Conservation (phyloP, 1,284 basidiomycete species). For the Boletellus sp. region DNA sequence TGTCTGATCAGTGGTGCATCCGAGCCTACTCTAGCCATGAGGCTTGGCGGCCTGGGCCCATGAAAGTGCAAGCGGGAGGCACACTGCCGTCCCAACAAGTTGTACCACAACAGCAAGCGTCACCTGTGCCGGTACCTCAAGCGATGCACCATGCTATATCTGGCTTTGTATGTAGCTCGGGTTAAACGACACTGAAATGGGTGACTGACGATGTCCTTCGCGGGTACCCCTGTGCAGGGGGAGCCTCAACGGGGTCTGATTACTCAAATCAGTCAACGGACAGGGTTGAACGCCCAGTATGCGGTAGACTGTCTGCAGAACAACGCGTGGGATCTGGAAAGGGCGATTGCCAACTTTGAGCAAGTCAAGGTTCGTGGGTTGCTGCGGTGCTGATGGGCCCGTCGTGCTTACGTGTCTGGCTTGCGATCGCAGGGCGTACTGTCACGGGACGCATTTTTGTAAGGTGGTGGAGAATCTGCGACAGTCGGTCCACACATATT, state of each 20-base stretch:
- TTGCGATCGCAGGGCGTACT: slow-evolving; percentile 35
- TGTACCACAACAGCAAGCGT: slow-evolving; percentile 21
- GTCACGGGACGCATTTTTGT: slow-evolving; percentile 44
- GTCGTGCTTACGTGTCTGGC: slow-evolving; percentile 26
- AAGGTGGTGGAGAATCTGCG: background rate
- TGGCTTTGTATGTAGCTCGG: slow-evolving; percentile 48
- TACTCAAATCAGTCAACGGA: slow-evolving; percentile 63
- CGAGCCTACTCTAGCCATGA: slow-evolving; percentile 80
- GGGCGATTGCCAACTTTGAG: slow-evolving; percentile 78
- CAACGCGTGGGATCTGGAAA: slow-evolving; percentile 77
- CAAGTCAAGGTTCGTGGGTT: slow-evolving; percentile 66
- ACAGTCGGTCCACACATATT: slow-evolving; percentile 10
- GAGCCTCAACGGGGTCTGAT: slow-evolving; percentile 67
- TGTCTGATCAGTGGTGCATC: slow-evolving; percentile 86
- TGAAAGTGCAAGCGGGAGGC: slow-evolving; percentile 57
- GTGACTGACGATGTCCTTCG: background rate
- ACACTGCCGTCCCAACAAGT: slow-evolving; percentile 26
- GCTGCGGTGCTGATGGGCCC: slow-evolving; percentile 8
- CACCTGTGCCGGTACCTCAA: slow-evolving; percentile 27
- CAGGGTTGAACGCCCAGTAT: slow-evolving; percentile 73
- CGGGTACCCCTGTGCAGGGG: slow-evolving; percentile 40
- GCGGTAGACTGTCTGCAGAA: slow-evolving; percentile 78
- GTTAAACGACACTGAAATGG: no score
- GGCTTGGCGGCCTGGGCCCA: slow-evolving; percentile 72
- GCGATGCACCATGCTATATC: slow-evolving; percentile 48